Conservation (phyloP, 176 grass and related monocot species). For the Hordeum marinum region DNA sequence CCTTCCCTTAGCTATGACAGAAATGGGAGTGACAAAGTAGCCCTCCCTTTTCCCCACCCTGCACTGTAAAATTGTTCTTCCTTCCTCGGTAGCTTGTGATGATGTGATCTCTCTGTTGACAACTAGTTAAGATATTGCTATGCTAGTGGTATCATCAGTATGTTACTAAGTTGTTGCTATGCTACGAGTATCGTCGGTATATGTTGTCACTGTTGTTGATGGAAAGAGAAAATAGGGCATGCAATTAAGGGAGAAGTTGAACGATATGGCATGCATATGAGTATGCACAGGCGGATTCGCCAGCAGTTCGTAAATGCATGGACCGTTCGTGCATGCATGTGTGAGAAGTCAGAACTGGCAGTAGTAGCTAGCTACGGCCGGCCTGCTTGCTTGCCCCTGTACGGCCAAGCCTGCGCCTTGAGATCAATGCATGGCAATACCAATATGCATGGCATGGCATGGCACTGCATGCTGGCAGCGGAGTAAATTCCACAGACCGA, state of each 20-base stretch:
- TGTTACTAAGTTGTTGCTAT: no score
- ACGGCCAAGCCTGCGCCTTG: background rate
- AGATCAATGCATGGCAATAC: background rate
- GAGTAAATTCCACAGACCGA: background rate
- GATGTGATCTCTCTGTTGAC: background rate
- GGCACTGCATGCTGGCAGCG: background rate
- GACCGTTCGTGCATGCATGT: background rate
- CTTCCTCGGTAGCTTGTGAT: background rate
- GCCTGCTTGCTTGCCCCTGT: background rate
- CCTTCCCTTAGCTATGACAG: background rate
- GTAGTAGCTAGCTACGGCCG: background rate
- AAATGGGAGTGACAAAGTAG: background rate
- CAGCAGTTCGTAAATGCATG: background rate
- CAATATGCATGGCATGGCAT: no score
- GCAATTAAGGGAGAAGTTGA: background rate
- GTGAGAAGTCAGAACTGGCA: background rate
- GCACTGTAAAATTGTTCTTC: background rate
- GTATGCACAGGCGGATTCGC: background rate
- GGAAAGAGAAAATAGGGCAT: background rate
- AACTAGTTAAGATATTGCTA: background rate
- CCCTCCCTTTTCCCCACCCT: background rate
- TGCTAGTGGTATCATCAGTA: background rate
- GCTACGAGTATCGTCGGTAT: no score
- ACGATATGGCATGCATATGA: background rate
- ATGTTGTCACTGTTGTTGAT: slow-evolving; percentile 2